A percentile compares a stretch with the other conserved stretches of the same genome.
These are phyloP conservation scores for Vigna nakashimae DNA, from an alignment of 306 rosid species.

Conservation along the genomic window DNA sequence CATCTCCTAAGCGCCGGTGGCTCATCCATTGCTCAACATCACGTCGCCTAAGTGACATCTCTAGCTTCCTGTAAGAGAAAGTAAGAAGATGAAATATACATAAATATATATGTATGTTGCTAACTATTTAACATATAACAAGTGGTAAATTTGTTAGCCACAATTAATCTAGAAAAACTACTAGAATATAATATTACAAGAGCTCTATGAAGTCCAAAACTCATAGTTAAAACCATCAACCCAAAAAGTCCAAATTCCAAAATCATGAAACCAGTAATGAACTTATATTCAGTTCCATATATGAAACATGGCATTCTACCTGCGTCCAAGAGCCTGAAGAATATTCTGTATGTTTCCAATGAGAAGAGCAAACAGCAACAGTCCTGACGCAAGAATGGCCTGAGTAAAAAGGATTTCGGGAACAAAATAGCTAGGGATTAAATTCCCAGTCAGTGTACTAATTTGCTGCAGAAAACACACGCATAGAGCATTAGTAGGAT, in stretches of 20 bases:
- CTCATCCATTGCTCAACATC: slow-evolving; percentile 56
- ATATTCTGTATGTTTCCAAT: slow-evolving; percentile 89
- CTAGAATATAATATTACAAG: background rate
- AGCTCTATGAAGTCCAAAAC: background rate
- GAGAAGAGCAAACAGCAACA: slow-evolving; percentile 89
- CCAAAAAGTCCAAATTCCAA: slow-evolving; percentile 5
- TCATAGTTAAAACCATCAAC: background rate
- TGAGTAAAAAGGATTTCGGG: slow-evolving; percentile 79
- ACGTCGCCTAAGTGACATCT: slow-evolving; percentile 50
- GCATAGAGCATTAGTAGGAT: slow-evolving; percentile 23
- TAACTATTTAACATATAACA: background rate
- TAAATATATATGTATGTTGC: slow-evolving; percentile 11
- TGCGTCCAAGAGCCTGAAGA: slow-evolving; percentile 83
- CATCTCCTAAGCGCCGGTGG: slow-evolving; percentile 39
- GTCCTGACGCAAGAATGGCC: slow-evolving; percentile 76
- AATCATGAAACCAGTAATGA: background rate
- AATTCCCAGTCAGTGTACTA: slow-evolving; percentile 87
- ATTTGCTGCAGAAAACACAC: slow-evolving; percentile 72
- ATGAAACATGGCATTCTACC: slow-evolving; percentile 52
- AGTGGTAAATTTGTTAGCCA: background rate
- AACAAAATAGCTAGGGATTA: slow-evolving; percentile 71
- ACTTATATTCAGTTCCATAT: slow-evolving; percentile 2
- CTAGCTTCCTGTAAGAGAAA: slow-evolving; percentile 44
- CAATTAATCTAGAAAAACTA: background rate
- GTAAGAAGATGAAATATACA: slow-evolving; percentile 14